A percentile compares a stretch with the other conserved stretches of the same genome.
These are phyloP conservation scores for Bipolaris victoriae DNA, from an alignment of 2,329 filamentous ascomycete species.

Conservation along the genomic window DNA sequence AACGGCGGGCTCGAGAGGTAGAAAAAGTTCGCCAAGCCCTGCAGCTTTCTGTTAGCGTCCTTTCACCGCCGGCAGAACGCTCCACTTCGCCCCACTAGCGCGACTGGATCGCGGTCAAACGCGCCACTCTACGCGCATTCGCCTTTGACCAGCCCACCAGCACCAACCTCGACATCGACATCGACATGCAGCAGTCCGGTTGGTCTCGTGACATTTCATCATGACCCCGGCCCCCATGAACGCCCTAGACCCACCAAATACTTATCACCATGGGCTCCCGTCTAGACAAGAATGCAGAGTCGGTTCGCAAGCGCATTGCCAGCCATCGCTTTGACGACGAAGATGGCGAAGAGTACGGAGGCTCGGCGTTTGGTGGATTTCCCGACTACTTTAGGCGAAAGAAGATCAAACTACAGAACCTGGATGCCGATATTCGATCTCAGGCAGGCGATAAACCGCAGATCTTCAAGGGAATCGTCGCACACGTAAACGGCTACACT, in stretches of 20 bases:
- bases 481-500: constrained; percentile 93
- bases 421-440: constrained; percentile 80
- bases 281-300: constrained; percentile 64
- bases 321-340: constrained; percentile 79
- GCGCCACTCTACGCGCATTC: constrained; percentile 22
- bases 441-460: constrained; percentile 72
- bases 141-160: constrained; percentile 2
- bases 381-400: constrained; percentile 92
- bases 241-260: constrained; percentile 22
- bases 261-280: constrained; percentile 63
- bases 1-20: constrained; percentile 18
- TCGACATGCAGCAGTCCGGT: constrained; percentile 8
- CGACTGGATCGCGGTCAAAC: constrained; percentile 17
- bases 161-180: not conserved
- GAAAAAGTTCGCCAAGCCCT: constrained; percentile 41
- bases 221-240: constrained; percentile 36
- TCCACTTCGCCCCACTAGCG: constrained; percentile 20
- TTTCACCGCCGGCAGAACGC: constrained; percentile 36
- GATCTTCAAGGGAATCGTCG: constrained; percentile 90
- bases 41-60: constrained; percentile 24
- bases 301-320: constrained; percentile 68
- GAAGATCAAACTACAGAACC: constrained; percentile 95
- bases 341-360: constrained; percentile 87
- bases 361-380: constrained; percentile 87
- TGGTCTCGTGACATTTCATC: constrained; percentile 16